Percentiles rank a stretch among this genome's conserved stretches.
phyloP scores from a whole-genome alignment of 2,329 filamentous ascomycete species.

The Mycosphaerella sp. region DNA sequence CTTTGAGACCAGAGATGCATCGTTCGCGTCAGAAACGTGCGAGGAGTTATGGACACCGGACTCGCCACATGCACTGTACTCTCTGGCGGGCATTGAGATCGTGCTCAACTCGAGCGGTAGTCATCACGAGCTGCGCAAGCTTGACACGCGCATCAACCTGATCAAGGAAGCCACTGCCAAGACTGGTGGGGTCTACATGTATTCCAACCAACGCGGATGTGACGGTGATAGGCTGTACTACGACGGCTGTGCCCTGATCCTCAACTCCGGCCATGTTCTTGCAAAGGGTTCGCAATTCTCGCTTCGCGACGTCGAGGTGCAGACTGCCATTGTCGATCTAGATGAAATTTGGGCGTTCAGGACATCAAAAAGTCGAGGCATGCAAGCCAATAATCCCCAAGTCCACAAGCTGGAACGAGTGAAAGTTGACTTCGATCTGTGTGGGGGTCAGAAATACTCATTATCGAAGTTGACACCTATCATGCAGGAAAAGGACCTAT shows the following conservation, averaged over 20 bases:
- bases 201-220: slow-evolving; percentile 55
- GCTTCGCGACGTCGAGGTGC: slow-evolving; percentile 51
- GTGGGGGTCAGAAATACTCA: slow-evolving; percentile 15
- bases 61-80: slow-evolving; percentile 53
- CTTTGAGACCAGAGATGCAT: slow-evolving; percentile 56
- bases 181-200: slow-evolving; percentile 56
- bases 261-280: slow-evolving; percentile 56
- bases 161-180: slow-evolving; percentile 62
- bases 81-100: slow-evolving; percentile 59
- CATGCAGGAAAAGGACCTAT: slow-evolving; percentile 41
- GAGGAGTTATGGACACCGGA: slow-evolving; percentile 61
- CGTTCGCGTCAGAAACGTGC: slow-evolving; percentile 59
- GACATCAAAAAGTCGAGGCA: slow-evolving; percentile 49
- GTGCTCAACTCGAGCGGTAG: slow-evolving; percentile 61
- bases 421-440: slow-evolving; percentile 42
- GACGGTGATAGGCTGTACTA: slow-evolving; percentile 58
- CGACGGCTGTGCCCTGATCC: slow-evolving; percentile 57
- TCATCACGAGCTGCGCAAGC: slow-evolving; percentile 63
- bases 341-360: slow-evolving; percentile 64
- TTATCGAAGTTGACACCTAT: slow-evolving; percentile 40
- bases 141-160: slow-evolving; percentile 55
- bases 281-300: slow-evolving; percentile 63
- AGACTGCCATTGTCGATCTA: slow-evolving; percentile 52
- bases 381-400: slow-evolving; percentile 50
- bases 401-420: slow-evolving; percentile 44